Evolutionary conservation across 805 yeast species (phyloP).

Genomic region (Schwanniomyces sp.): DNA sequence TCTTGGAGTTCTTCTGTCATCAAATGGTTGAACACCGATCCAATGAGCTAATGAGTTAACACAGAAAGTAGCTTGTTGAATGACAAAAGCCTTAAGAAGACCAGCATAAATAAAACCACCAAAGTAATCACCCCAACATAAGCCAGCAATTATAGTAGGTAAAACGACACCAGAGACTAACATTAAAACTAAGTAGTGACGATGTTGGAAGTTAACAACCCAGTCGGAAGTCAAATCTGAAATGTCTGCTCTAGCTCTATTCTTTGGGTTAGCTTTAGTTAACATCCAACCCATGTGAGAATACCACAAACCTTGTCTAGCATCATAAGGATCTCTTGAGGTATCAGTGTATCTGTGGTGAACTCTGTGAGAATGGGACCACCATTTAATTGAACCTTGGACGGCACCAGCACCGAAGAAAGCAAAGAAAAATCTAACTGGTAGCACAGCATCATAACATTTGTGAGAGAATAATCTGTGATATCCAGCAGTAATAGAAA

Average conservation of each 20-base stretch:
- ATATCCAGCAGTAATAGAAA: slow-evolving; percentile 83
- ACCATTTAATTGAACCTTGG: slow-evolving; percentile 87
- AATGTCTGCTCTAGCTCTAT: slow-evolving; percentile 79
- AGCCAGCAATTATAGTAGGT: slow-evolving; percentile 65
- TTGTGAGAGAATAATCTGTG: slow-evolving; percentile 81
- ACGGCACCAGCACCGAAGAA: slow-evolving; percentile 80
- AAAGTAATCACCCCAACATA: slow-evolving; percentile 52
- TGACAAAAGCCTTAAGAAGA: slow-evolving; percentile 62
- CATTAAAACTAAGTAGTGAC: slow-evolving; percentile 69
- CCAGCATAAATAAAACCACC: slow-evolving; percentile 85
- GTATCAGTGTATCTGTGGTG: slow-evolving; percentile 89
- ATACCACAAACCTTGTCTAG: slow-evolving; percentile 80
- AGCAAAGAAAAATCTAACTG: slow-evolving; percentile 65
- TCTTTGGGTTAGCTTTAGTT: slow-evolving; percentile 74
- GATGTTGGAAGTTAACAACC: slow-evolving; percentile 79
- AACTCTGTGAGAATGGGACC: slow-evolving; percentile 83
- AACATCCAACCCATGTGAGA: slow-evolving; percentile 89
- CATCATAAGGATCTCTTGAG: slow-evolving; percentile 80
- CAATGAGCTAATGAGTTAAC: slow-evolving; percentile 85
- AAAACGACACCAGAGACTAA: slow-evolving; percentile 57
- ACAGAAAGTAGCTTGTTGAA: slow-evolving; percentile 86
- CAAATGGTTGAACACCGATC: slow-evolving; percentile 85
- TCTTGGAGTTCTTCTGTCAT: slow-evolving; percentile 84
- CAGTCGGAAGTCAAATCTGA: slow-evolving; percentile 75
- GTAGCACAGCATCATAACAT: slow-evolving; percentile 62